Percentiles rank a stretch among this genome's conserved stretches.
These are phyloP conservation scores for Stephanodiscus minutulus DNA, from an alignment of 108 stramenopile genomes.

Conservation along the genomic window DNA sequence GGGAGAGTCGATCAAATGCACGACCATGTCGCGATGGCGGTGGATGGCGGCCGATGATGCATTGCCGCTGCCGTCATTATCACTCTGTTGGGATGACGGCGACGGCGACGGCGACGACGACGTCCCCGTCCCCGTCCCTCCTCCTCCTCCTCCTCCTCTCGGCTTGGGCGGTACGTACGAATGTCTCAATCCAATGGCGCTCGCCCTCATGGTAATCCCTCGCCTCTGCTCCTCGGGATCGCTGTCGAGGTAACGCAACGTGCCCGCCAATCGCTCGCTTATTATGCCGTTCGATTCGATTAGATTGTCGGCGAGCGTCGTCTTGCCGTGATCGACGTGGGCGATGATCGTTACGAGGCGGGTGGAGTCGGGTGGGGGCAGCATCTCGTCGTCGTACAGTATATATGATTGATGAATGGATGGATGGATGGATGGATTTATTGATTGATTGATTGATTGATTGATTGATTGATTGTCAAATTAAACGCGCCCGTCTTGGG, in stretches of 20 bases:
- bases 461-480: no score
- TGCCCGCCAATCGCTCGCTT: constrained; percentile 83
- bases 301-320: constrained; percentile 95
- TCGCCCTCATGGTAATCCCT: constrained; percentile 97
- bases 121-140: background rate
- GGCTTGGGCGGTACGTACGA: constrained; percentile 37
- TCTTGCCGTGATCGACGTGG: constrained; percentile 99
- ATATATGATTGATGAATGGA: no score
- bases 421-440: no score
- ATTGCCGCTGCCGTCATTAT: no score
- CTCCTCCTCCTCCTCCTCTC: background rate
- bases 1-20: constrained; percentile 96
- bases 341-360: constrained; percentile 97
- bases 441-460: no score
- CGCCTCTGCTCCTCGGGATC: constrained; percentile 93
- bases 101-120: background rate
- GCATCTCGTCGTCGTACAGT: constrained; percentile 24
- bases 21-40: constrained; percentile 73
- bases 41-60: no score
- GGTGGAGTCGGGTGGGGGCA: constrained; percentile 73
- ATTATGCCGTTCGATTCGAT: constrained; percentile 89
- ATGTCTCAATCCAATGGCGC: constrained; percentile 89
- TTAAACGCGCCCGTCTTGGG: no score
- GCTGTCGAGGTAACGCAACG: constrained; percentile 83
- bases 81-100: no score